Base-by-base conservation (phyloP, 345 rosid genomes). In the Populus nigra region DNA sequence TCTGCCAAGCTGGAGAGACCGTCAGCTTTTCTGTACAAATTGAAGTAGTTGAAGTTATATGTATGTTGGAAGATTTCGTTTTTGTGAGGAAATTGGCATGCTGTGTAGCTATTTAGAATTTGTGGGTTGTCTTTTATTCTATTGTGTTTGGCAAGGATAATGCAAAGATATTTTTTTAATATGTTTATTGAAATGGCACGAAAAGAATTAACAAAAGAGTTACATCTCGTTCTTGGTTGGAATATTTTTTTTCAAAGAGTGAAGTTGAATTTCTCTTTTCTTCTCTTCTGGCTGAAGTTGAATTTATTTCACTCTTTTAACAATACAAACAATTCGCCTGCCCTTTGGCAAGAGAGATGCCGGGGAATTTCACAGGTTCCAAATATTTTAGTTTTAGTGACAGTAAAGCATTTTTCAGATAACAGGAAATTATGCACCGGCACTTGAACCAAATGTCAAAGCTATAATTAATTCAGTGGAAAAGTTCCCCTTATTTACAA, bases 401-500 rank as follows among this genome's bases (percentile, higher is more conserved):
- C 15, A 23, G 29, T 2, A 53, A n/a, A 9, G 63, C 29, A 57
- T 20, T 29, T 47, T 8, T 36, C 11, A 20, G 29, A 65, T 27
- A 29, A 22, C 7, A 5, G 36, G 69, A 2, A 27, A 29, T 6
- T 4, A 53, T 43, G 73, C 59, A 55, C 41, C 41, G 75, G 71
- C 13, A 36, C 66, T 53, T 63, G 68, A 78, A 80, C 50, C 65
- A 74, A 57, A 59, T 20, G 61, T 66, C 33, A 70, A 45, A 23
- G 49, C 47, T 33, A 33, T 33, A 43, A 35, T 57, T 27, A 69
- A 15, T 63, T 15, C 12, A 68, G 38, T 33, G 62, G 75, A 29
- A 73, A 20, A 70, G 76, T 47, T 68, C 16, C 68, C 74, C 65
- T 81, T 79, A 27, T 83, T 67, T 79, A 81, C 82, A 79, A 77